These are phyloP conservation scores for Aspergillus sojae DNA, from an alignment of 2,329 filamentous ascomycete species.

Conservation along the genomic window DNA sequence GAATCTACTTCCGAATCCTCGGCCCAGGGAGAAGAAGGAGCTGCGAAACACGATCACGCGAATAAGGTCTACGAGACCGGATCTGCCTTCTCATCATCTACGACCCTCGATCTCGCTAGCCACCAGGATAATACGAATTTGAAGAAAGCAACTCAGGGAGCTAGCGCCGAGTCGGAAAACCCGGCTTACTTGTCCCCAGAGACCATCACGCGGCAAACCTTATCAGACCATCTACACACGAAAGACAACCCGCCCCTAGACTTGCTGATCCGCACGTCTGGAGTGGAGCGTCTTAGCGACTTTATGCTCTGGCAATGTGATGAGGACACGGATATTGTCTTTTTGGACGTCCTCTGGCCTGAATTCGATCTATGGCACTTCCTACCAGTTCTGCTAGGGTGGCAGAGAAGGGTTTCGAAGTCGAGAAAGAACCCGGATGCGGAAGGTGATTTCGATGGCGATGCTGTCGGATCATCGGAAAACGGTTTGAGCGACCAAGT, in stretches of 20 bases:
- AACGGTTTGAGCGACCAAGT: slow-evolving; percentile 24
- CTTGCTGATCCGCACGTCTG: slow-evolving; percentile 87
- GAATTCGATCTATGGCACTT: slow-evolving; percentile 95
- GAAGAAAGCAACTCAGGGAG: slow-evolving; percentile 40
- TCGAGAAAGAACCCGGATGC: slow-evolving; percentile 63
- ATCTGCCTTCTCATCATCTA: slow-evolving; percentile 42
- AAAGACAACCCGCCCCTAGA: slow-evolving; percentile 83
- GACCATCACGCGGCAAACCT: slow-evolving; percentile 77
- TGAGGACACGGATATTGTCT: slow-evolving; percentile 87
- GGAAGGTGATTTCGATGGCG: slow-evolving; percentile 62
- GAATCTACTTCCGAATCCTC: slow-evolving; percentile 49
- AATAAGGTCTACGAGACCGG: slow-evolving; percentile 36
- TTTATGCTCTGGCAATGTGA: slow-evolving; percentile 99
- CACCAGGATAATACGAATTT: slow-evolving; percentile 34
- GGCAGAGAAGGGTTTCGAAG: slow-evolving; percentile 70
- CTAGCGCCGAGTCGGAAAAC: slow-evolving; percentile 27
- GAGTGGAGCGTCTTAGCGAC: slow-evolving; percentile 88
- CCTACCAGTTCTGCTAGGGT: slow-evolving; percentile 87
- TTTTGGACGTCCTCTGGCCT: slow-evolving; percentile 90
- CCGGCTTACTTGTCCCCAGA: slow-evolving; percentile 72
- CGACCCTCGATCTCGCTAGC: slow-evolving; percentile 53
- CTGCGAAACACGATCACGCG: slow-evolving; percentile 20
- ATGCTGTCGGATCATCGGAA: slow-evolving; percentile 30
- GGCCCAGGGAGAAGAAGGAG: slow-evolving; percentile 47
- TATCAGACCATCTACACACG: slow-evolving; percentile 87